Percentiles rank a stretch among this genome's conserved stretches.
phyloP scores from a whole-genome alignment of 2,329 filamentous ascomycete species.

The Aspergillus sp. region DNA sequence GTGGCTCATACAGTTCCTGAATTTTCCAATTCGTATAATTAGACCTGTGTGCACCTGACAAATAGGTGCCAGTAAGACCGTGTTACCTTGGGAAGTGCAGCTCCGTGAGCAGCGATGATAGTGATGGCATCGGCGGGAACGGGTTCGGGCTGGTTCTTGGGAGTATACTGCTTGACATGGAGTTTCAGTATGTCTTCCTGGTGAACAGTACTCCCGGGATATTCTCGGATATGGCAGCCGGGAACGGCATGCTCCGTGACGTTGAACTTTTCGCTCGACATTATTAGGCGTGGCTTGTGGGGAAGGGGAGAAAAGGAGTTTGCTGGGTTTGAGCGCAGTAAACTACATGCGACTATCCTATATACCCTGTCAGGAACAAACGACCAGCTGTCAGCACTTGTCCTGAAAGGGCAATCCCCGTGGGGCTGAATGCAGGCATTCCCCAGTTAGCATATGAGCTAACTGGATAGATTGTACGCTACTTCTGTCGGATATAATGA shows the following conservation, averaged over 20 bases:
- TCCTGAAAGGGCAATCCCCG: no score
- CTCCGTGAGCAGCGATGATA: conserved; percentile 15
- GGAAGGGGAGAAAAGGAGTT: no score
- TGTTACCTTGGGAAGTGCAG: conserved; percentile 11
- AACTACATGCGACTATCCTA: no score
- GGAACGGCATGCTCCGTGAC: background rate
- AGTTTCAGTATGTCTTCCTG: conserved; percentile 3
- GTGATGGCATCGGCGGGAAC: conserved; percentile 7
- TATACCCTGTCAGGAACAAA: no score
- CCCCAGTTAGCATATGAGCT: no score
- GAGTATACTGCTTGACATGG: conserved; percentile 16
- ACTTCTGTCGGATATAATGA: no score
- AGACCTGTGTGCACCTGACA: no score
- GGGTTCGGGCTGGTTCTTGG: background rate
- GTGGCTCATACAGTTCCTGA: conserved; percentile 19
- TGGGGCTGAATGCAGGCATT: no score
- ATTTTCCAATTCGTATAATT: no score
- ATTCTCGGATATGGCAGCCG: conserved; percentile 8
- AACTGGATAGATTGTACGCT: no score
- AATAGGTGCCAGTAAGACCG: background rate
- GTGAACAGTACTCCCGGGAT: conserved; percentile 3
- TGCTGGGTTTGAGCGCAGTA: no score
- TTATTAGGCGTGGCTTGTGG: background rate
- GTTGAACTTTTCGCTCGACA: background rate
- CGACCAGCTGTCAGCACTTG: no score